Evolutionary conservation across 805 yeast species (phyloP).

Genomic region (Myxozyma neotropica): DNA sequence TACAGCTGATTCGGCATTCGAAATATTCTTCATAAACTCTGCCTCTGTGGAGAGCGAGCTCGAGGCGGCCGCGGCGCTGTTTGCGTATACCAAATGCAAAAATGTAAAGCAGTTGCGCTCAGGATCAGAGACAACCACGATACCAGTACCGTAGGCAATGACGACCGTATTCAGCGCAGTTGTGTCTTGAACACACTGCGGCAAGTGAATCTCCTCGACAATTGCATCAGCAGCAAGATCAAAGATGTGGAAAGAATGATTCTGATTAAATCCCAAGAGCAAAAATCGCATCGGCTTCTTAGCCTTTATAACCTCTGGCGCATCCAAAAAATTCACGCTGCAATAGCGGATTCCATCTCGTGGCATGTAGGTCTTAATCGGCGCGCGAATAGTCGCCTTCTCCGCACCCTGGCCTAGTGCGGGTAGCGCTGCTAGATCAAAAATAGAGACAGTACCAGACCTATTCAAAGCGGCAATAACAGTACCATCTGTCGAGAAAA

Average conservation of each 20-base stretch:
- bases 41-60: constrained; percentile 13
- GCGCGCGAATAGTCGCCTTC: constrained; percentile 16
- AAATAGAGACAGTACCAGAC: constrained; percentile 18
- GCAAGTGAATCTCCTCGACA: constrained; percentile 27
- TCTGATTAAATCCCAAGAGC: constrained; percentile 30
- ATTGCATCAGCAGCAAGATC: constrained; percentile 19
- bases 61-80: background rate
- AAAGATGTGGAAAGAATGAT: constrained; percentile 30
- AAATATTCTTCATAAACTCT: constrained; percentile 5
- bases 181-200: constrained; percentile 6
- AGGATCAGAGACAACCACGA: constrained; percentile 24
- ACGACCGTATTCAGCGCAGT: constrained; percentile 4
- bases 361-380: constrained; percentile 19
- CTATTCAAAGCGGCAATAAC: constrained; percentile 14
- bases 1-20: background rate
- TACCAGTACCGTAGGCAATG: constrained; percentile 16
- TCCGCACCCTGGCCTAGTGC: constrained; percentile 24
- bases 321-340: constrained; percentile 23
- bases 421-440: constrained; percentile 21
- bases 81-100: constrained; percentile 21
- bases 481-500: constrained; percentile 29
- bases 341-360: constrained; percentile 21
- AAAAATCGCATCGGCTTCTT: constrained; percentile 27
- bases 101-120: constrained; percentile 25
- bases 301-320: constrained; percentile 16